Base-by-base conservation (phyloP, 2,329 filamentous ascomycete species). In the Peltaster fructicola region DNA sequence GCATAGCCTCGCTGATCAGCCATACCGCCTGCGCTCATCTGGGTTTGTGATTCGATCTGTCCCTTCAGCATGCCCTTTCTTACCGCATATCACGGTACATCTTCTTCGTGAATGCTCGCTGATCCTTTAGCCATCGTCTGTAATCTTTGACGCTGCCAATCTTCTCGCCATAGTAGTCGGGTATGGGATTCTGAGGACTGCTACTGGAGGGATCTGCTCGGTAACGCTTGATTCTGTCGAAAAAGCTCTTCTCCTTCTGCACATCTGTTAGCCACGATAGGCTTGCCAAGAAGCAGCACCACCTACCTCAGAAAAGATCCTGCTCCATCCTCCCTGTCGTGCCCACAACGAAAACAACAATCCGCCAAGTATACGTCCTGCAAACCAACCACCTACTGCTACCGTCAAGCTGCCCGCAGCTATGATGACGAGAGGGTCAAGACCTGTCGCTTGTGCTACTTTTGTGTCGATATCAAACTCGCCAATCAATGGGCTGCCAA, bases 161-260 rank as follows among this genome's bases (percentile, higher is more conserved):
- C 65, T 93, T 95, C 59, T 98, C 88, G 42, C 88, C 88, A 45
- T 98, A 98, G 56, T 92, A 98, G 50, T 98, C 88, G 20, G 85
- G 84, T 1, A 92, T 79, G 10, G 88, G 88, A 57, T 95, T 95
- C 25, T 79, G 69, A 39, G 88, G 73, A 19, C 80, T 91, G 34
- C 82, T 90, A 26, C 76, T 75, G 9, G 73, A 77, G 3, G 88
- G 85, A 50, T 98, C 85, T 33, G 91, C 85, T 14, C 88, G 73
- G 57, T 88, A 76, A 53, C 75, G 80, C 62, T 84, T 88, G 54
- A 98, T 79, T 37, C 85, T 68, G 32, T 73, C 69, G 53, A 85
- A 93, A 59, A 98, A 93, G 51, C 85, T 75, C 43, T 73, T 80
- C 56, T 98, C 88, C 66, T 93, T 95, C 65, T 79, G 39, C 29